Base-by-base conservation (phyloP, 148 eudicot genomes). In the Polygonum aviculare region DNA sequence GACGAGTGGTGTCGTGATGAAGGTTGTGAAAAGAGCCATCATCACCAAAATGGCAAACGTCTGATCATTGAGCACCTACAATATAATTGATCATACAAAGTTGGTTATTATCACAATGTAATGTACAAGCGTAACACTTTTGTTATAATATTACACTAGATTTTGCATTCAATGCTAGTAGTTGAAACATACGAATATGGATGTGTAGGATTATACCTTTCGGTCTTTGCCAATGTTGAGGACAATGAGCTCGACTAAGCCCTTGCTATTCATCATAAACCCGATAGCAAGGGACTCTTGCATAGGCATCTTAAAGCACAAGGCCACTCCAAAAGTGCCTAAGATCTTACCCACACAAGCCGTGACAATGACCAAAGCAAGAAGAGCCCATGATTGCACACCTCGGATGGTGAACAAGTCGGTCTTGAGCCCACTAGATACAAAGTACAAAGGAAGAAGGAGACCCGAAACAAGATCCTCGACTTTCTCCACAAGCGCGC, bases 401-500 rank as follows among this genome's bases (percentile, higher is more conserved):
- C 97, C 97, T 80, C 85, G 82, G 69, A 92, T 90, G 67, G 95
- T 84, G 70, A 89, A 90, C 11, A 92, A 82, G 73, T 92, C 84
- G 0, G 97, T 92, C 77, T 92, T 92, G 38, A 92, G 85, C 12
- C 97, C 94, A 60, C 95, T 92, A 0, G 95, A 92, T 3, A 84
- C 93, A n/a, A 92, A 92, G 79, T 90, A 92, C 79, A 92, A 52
- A 9, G 97, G 97, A 72, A 92, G 93, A 51, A 92, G 88, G 7
- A 92, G 85, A 15, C 97, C 90, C 4, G 95, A 90, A 2, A 90
- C 97, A 6, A 92, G 90, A 83, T 92, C 97, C 80, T 92, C 97
- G 0, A 92, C 92, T 62, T 92, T 92, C 67, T 92, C 97, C 69
- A 92, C 93, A 2, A 92, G 82, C n/a, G 88, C 94, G 44, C 89